phyloP scores from a whole-genome alignment of 2,329 filamentous ascomycete species.

The Fusarium nodosum region DNA sequence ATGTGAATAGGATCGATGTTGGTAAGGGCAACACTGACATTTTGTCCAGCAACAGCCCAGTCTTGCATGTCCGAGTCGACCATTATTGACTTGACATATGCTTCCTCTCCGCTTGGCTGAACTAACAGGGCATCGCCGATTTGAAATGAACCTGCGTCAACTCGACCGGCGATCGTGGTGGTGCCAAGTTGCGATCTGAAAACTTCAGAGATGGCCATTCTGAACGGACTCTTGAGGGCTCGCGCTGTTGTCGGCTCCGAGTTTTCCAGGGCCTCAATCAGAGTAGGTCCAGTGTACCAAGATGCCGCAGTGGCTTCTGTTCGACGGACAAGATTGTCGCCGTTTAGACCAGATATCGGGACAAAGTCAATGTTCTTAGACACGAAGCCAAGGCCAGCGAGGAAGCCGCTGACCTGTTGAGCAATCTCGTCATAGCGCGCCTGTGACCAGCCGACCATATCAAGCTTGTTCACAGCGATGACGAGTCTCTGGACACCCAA shows the following conservation, averaged over 20 bases:
- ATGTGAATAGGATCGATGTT: conserved; percentile 90
- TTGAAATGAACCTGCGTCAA: conserved; percentile 88
- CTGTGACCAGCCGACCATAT: conserved; percentile 85
- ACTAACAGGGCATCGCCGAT: conserved; percentile 83
- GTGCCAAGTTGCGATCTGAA: conserved; percentile 86
- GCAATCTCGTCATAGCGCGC: conserved; percentile 87
- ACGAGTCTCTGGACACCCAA: conserved; percentile 91
- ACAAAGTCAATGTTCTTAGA: conserved; percentile 86
- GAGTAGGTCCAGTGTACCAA: conserved; percentile 86
- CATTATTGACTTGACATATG: conserved; percentile 84
- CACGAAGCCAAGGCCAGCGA: conserved; percentile 85
- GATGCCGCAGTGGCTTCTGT: conserved; percentile 68
- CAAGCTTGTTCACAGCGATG: conserved; percentile 95
- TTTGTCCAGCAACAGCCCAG: conserved; percentile 95
- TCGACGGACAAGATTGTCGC: conserved; percentile 82
- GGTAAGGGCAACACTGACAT: conserved; percentile 83
- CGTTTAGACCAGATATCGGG: conserved; percentile 88
- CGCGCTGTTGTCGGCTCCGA: conserved; percentile 77
- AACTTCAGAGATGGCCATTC: conserved; percentile 89
- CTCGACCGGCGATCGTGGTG: conserved; percentile 85
- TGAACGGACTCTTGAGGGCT: conserved; percentile 81
- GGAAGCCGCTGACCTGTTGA: conserved; percentile 84
- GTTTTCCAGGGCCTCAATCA: conserved; percentile 88
- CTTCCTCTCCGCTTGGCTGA: conserved; percentile 85
- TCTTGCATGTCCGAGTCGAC: conserved; percentile 79